These are phyloP conservation scores for Candida peoriensis DNA, from an alignment of 805 yeast species.

Conservation along the genomic window DNA sequence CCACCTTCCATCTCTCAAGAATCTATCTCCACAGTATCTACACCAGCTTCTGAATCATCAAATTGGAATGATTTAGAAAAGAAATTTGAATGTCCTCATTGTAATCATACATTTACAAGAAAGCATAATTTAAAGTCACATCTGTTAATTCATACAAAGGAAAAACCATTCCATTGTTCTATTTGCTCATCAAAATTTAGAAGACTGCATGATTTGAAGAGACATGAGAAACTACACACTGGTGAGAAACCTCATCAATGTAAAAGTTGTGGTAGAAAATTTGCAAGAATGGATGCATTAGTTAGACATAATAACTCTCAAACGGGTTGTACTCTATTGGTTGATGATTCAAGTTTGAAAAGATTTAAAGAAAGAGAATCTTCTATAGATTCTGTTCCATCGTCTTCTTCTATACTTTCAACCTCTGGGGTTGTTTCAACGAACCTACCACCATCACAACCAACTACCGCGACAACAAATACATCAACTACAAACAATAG, in stretches of 20 bases:
- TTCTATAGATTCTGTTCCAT: too few species aligned
- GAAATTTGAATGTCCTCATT: conserved; percentile 48
- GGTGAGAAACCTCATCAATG: conserved; percentile 71
- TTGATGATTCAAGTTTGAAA: conserved; percentile 12
- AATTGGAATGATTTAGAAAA: conserved; percentile 19
- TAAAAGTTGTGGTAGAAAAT: conserved; percentile 52
- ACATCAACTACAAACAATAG: background rate
- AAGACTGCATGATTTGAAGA: conserved; percentile 68
- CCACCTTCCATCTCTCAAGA: conserved; percentile 1
- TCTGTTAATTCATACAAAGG: conserved; percentile 59
- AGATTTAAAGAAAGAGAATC: background rate
- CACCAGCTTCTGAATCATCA: background rate
- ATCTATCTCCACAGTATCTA: conserved; percentile 3
- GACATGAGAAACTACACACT: conserved; percentile 72
- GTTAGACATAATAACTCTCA: conserved; percentile 57
- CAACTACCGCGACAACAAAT: conserved; percentile 2
- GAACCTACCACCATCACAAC: background rate
- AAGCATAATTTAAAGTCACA: conserved; percentile 74
- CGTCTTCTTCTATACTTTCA: too few species aligned
- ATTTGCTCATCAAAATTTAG: conserved; percentile 61
- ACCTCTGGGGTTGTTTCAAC: too few species aligned
- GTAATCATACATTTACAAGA: conserved; percentile 62
- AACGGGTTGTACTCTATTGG: conserved; percentile 20
- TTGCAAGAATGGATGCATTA: conserved; percentile 75
- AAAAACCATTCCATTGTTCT: conserved; percentile 59